These are phyloP conservation scores for Pseudonectria foliicola DNA, from an alignment of 2,329 filamentous ascomycete genomes.

Conservation along the genomic window DNA sequence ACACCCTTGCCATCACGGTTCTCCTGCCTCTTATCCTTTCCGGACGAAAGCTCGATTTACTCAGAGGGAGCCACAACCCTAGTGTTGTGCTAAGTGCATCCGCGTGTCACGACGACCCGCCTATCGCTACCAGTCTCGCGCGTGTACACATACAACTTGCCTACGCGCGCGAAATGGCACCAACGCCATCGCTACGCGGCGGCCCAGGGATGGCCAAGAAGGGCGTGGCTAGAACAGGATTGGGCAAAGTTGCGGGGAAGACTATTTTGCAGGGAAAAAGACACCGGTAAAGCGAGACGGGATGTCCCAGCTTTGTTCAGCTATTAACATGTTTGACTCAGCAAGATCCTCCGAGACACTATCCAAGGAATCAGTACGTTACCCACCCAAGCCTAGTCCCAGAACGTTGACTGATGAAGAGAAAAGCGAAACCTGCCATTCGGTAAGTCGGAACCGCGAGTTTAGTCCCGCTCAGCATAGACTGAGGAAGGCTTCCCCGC, in stretches of 20 bases:
- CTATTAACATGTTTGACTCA: constrained; percentile 15
- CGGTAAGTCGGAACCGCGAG: constrained; percentile 30
- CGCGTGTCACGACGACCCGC: too few species aligned
- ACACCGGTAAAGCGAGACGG: constrained; percentile 17
- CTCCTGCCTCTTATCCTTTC: too few species aligned
- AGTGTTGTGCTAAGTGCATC: too few species aligned
- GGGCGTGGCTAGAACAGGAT: constrained; percentile 2
- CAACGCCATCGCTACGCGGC: constrained; percentile 21
- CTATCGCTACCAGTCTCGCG: too few species aligned
- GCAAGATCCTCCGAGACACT: constrained; percentile 42
- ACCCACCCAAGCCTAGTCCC: neutral
- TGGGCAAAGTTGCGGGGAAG: constrained; percentile 12
- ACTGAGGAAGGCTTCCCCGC: too few species aligned
- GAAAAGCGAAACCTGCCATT: constrained; percentile 46
- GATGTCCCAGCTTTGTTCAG: neutral
- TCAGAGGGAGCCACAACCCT: too few species aligned
- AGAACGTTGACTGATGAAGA: constrained; percentile 2
- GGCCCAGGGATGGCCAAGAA: constrained; percentile 20
- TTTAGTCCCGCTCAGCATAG: too few species aligned
- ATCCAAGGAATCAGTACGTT: constrained; percentile 46
- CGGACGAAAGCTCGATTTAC: too few species aligned
- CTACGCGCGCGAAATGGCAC: too few species aligned
- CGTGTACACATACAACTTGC: too few species aligned
- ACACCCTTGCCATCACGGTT: too few species aligned
- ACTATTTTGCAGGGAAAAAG: constrained; percentile 16